Conservation (phyloP, 139 green algal genomes). For the Gonium pectorale region DNA sequence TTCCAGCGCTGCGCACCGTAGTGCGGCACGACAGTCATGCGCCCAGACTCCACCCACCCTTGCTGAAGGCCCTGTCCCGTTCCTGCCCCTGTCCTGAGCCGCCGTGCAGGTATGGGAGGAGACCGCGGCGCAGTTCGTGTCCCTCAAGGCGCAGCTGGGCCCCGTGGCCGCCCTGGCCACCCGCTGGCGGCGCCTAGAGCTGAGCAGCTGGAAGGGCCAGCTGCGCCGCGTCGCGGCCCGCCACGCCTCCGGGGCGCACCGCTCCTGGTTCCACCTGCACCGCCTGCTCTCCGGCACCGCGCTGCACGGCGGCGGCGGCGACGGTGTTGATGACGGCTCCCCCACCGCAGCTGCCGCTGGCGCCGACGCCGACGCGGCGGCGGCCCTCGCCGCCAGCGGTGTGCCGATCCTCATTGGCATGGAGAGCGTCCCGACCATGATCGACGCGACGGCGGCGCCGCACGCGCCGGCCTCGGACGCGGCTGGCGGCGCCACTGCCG, state of each 20-base stretch:
- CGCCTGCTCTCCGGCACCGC: slow-evolving; percentile 61
- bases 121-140: slow-evolving; percentile 87
- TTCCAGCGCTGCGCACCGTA: no score
- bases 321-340: no score
- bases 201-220: slow-evolving; percentile 84
- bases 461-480: neutral
- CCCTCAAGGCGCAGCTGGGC: slow-evolving; percentile 76
- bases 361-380: neutral
- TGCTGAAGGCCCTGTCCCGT: no score
- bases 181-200: slow-evolving; percentile 93
- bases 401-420: slow-evolving; percentile 30
- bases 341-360: neutral
- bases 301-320: neutral
- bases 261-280: slow-evolving; percentile 95
- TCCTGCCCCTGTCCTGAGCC: no score
- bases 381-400: slow-evolving; percentile 23
- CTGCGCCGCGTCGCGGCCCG: slow-evolving; percentile 62
- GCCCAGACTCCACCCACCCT: no score
- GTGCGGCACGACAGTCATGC: no score
- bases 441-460: neutral
- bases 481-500: neutral
- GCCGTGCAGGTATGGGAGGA: slow-evolving; percentile 94
- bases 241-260: slow-evolving; percentile 72
- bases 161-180: slow-evolving; percentile 76
- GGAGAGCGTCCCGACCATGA: slow-evolving; percentile 7